These are phyloP conservation scores for Umbelopsis ramanniana DNA, from an alignment of 192 early-diverging fungal species.

Conservation along the genomic window DNA sequence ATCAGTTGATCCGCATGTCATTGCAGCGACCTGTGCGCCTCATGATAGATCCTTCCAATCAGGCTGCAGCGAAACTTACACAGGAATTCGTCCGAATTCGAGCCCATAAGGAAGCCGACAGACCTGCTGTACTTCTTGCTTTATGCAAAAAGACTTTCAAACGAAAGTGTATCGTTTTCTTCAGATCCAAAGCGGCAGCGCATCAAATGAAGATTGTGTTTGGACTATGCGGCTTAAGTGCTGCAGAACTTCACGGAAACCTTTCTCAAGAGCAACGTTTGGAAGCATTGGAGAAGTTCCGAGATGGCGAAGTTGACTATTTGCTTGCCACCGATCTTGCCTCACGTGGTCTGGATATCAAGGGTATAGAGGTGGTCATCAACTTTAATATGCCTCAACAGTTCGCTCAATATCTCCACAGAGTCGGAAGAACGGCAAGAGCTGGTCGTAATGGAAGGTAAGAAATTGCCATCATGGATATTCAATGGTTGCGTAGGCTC, in stretches of 20 bases:
- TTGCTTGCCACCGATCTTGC: conserved; percentile 97
- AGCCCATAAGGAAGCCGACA: conserved; percentile 79
- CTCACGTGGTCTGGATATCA: conserved; percentile 95
- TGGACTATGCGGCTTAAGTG: conserved; percentile 82
- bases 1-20: conserved; percentile 93
- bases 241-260: conserved; percentile 95
- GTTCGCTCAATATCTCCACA: conserved; percentile 92
- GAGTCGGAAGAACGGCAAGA: conserved; percentile 96
- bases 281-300: conserved; percentile 89
- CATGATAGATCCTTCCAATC: conserved; percentile 84
- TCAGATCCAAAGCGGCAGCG: conserved; percentile 91
- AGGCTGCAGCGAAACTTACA: conserved; percentile 73
- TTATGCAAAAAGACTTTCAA: conserved; percentile 86
- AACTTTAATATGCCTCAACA: conserved; percentile 98
- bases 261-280: conserved; percentile 90
- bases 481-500: not conserved
- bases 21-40: conserved; percentile 87
- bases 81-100: conserved; percentile 98
- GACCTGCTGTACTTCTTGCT: conserved; percentile 83
- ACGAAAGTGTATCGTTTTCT: conserved; percentile 86
- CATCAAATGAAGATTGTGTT: conserved; percentile 99
- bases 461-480: not conserved
- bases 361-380: conserved; percentile 96
- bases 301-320: conserved; percentile 83
- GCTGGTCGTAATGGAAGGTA: conserved; percentile 79